phyloP scores from a whole-genome alignment of 257 asterid genomes.

The Salvia miltiorrhiza region DNA sequence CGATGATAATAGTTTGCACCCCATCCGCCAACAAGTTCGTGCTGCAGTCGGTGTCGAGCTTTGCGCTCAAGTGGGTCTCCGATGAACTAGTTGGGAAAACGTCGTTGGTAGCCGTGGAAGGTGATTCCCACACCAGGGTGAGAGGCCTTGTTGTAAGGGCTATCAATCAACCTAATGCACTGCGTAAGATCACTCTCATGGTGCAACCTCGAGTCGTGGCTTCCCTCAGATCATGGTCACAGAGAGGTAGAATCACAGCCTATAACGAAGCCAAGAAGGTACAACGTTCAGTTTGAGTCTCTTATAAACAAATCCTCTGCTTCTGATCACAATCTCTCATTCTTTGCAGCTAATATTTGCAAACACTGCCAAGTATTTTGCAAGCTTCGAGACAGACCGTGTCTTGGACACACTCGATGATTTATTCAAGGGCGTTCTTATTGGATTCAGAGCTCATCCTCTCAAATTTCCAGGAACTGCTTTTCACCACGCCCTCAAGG shows the following conservation, averaged over 20 bases:
- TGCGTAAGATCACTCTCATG: conserved; percentile 41
- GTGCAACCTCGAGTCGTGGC: conserved; percentile 44
- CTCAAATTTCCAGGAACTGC: conserved; percentile 51
- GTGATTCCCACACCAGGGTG: conserved; percentile 39
- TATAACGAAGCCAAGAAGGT: conserved; percentile 50
- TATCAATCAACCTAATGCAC: conserved; percentile 51
- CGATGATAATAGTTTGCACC: conserved; percentile 45
- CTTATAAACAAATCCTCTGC: neutral
- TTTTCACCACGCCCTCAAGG: conserved; percentile 40
- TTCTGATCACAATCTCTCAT: neutral
- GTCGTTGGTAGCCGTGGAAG: conserved; percentile 32
- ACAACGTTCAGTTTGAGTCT: neutral
- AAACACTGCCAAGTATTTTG: conserved; percentile 50
- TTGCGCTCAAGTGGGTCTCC: conserved; percentile 29
- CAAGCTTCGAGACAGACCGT: conserved; percentile 41
- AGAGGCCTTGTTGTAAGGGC: conserved; percentile 39
- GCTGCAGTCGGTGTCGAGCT: conserved; percentile 33
- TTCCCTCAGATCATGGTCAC: conserved; percentile 43
- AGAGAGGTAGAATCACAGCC: conserved; percentile 37
- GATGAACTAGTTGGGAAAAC: conserved; percentile 37
- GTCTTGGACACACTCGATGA: conserved; percentile 42
- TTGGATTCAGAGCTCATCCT: conserved; percentile 46
- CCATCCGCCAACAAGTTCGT: conserved; percentile 43
- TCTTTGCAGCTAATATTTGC: conserved; percentile 38
- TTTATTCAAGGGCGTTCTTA: conserved; percentile 27